These are phyloP conservation scores for Pythium utonaiense DNA, from an alignment of 352 stramenopile genomes.

Conservation along the genomic window DNA sequence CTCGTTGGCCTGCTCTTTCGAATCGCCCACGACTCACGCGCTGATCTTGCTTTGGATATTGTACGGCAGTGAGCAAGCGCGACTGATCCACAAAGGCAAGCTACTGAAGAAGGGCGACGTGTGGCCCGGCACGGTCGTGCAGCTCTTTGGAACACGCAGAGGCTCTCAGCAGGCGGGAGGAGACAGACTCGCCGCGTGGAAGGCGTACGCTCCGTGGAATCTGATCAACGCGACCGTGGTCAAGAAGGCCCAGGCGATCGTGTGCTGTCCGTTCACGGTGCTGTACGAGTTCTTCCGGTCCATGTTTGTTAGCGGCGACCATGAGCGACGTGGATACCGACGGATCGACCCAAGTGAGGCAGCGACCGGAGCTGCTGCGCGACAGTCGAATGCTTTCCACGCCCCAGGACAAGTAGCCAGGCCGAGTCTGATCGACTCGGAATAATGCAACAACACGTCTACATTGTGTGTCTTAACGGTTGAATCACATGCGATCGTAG, in stretches of 20 bases:
- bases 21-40: no score
- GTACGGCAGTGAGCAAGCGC: slow-evolving; percentile 50
- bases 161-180: slow-evolving; percentile 7
- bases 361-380: background rate
- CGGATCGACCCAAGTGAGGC: slow-evolving; percentile 24
- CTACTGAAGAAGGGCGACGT: slow-evolving; percentile 79
- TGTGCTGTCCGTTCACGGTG: slow-evolving; percentile 67
- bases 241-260: slow-evolving; percentile 35
- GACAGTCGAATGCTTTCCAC: slow-evolving; percentile 33
- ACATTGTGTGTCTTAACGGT: background rate
- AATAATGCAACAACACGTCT: slow-evolving; percentile 9
- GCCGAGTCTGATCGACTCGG: slow-evolving; percentile 45
- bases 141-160: slow-evolving; percentile 77
- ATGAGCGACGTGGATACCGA: slow-evolving; percentile 42
- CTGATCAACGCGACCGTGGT: slow-evolving; percentile 16
- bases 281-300: slow-evolving; percentile 70
- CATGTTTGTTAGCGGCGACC: slow-evolving; percentile 43
- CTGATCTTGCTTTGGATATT: background rate
- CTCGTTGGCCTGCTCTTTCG: no score
- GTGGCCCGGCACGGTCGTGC: slow-evolving; percentile 74
- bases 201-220: slow-evolving; percentile 34
- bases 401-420: slow-evolving; percentile 50
- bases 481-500: slow-evolving; percentile 68
- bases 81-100: slow-evolving; percentile 76
- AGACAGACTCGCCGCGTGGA: slow-evolving; percentile 16